These are phyloP conservation scores for Pseudogymnoascus sp. DNA, from an alignment of 2,329 filamentous ascomycete species.

Conservation along the genomic window DNA sequence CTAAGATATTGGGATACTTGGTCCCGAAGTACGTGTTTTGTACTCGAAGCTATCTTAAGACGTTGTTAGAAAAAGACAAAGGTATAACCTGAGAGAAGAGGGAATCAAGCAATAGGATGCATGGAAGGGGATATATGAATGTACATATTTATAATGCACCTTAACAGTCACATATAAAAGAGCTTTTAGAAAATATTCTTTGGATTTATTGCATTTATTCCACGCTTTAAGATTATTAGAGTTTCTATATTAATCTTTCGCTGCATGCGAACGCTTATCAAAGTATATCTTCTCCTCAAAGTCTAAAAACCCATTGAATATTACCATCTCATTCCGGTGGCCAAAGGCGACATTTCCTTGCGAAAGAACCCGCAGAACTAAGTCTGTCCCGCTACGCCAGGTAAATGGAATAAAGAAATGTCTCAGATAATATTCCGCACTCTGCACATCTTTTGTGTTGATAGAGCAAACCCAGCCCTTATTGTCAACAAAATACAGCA, in stretches of 20 bases:
- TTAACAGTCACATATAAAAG: too few relatives aligned
- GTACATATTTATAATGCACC: too few relatives aligned
- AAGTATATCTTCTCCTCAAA: neutral
- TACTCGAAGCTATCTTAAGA: too few relatives aligned
- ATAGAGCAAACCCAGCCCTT: neutral
- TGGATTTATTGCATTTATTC: too few relatives aligned
- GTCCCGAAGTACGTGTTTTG: too few relatives aligned
- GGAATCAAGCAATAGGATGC: too few relatives aligned
- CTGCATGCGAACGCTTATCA: neutral
- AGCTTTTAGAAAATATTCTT: too few relatives aligned
- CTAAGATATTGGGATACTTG: too few relatives aligned
- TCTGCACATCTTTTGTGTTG: neutral
- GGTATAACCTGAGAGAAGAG: too few relatives aligned
- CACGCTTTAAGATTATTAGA: too few relatives aligned
- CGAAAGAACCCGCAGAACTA: neutral
- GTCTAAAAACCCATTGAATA: neutral
- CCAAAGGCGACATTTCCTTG: neutral
- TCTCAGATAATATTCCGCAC: neutral
- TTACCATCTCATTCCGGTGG: neutral
- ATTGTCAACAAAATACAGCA: neutral
- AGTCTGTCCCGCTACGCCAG: neutral
- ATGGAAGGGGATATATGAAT: too few relatives aligned
- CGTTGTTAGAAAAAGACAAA: too few relatives aligned
- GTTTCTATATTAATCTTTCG: neutral
- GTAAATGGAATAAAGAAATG: neutral